Base-by-base conservation (phyloP, 495 filamentous ascomycete genomes). In the Aspergillus cavernicola region DNA sequence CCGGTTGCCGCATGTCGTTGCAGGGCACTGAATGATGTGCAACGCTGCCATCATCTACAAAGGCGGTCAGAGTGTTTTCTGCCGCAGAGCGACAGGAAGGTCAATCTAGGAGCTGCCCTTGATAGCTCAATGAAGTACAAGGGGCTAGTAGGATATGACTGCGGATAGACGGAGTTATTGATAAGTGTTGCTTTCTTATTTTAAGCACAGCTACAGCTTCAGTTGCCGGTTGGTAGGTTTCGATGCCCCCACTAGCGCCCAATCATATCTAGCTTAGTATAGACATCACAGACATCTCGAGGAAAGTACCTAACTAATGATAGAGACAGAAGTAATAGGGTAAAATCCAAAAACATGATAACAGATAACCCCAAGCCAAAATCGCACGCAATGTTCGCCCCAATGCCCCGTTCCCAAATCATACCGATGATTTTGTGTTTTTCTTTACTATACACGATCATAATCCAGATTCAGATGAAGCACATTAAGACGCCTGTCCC, bases 381-480 rank as follows among this genome's bases (percentile, higher is more conserved):
- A 73, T 60, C 66, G 71, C 60, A 70, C 66, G 69, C 68, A 70
- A 68, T 69, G 65, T 74, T 72, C 68, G 68, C 71, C 71, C 64
- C 66, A 63, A 70, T 71, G 67, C 66, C 68, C 69, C 70, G 58
- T 66, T 59, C 70, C 68, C 66, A 70, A 74, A 67, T 70, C 65
- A 64, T 71, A 68, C 66, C 71, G 71, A 74, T 68, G 57, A 65
- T 69, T 65, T 65, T 67, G 63, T 54, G 44, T 62, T 65, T 62
- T 65, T 60, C 66, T 58, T 69, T 77, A 75, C 68, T 75, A 63
- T 77, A 77, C 72, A 77, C 65, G 68, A 67, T 66, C 66, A 44
- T 65, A 62, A 63, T 53, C 62, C 65, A 63, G 64, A 61, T 45
- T 60, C 38, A 53, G 41, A 52, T 22, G 37, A 55, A 54, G 36